Base-by-base conservation (phyloP, 1,284 basidiomycete genomes). In the Veloboletus limbatus region DNA sequence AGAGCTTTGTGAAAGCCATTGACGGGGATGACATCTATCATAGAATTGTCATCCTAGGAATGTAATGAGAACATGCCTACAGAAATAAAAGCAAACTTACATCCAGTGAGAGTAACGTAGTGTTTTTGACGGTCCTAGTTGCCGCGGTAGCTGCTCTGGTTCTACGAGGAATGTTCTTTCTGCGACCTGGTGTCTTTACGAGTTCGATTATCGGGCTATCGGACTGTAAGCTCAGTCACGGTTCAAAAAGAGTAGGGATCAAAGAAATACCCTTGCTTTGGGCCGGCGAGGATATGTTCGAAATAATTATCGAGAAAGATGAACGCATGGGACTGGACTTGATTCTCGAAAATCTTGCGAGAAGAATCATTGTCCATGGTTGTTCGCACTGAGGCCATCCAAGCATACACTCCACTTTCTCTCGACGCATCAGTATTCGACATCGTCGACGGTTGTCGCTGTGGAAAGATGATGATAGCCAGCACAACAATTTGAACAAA, bases 101-200 rank as follows among this genome's bases (percentile, higher is more conserved):
- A 60, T 81, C 75, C 14, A 76, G 55, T 26, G 74, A 73, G 24
- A 74, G 52, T 1, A 65, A 58, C 9, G 71, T 59, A 17, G 70
- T 56, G 8, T 60, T 67, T 44, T 71, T 74, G 45, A 74, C 65
- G 55, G 77, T 80, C 10, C 76, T 75, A 6, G 71, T 59, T 1
- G 71, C 65, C 28, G 66, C 58, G n/a, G 62, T 38, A 18, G 65
- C 69, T 22, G 69, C 61, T 48, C 79, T 77, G 17, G 76, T 71
- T 53, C 75, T 78, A 57, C 73, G 77, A 6, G 70, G 68, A 11
- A 73, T 65, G 42, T 72, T 73, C 66, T 76, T 84, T 66, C 78
- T 87, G 28, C 86, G 77, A 27, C 82, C 81, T 21, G 88, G 88
- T 2, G 88, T 91, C 68, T 91, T 91, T 7, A 90, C 78, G n/a